These are phyloP conservation scores for Blastobotrys ciferrii DNA, from an alignment of 1,139 yeast species.

Conservation along the genomic window DNA sequence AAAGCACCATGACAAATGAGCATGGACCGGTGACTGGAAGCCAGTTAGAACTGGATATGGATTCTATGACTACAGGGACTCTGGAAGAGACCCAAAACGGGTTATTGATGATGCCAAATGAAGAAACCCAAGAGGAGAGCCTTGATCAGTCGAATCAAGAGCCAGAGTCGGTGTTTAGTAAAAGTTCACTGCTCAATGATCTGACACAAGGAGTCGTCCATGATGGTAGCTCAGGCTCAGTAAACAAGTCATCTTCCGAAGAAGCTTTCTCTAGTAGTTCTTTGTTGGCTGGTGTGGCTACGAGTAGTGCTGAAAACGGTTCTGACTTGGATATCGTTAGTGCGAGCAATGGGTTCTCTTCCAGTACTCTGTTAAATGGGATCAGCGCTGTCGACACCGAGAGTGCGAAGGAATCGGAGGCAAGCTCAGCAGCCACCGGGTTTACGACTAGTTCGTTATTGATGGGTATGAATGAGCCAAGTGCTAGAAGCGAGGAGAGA, in stretches of 20 bases:
- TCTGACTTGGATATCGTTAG: neutral
- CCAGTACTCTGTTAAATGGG: neutral
- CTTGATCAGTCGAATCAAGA: neutral
- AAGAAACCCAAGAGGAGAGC: neutral
- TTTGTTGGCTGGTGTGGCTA: neutral
- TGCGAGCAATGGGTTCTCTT: neutral
- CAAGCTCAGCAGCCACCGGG: neutral
- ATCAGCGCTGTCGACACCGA: neutral
- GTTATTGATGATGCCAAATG: neutral
- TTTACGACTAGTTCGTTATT: neutral
- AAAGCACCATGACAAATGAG: neutral
- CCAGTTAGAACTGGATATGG: neutral
- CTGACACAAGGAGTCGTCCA: neutral
- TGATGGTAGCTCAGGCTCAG: neutral
- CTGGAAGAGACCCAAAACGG: neutral
- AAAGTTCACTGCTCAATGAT: neutral
- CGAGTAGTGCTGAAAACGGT: neutral
- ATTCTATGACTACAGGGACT: neutral
- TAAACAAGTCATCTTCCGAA: neutral
- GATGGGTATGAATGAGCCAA: neutral
- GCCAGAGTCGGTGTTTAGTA: neutral
- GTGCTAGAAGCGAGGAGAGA: neutral
- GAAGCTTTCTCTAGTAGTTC: neutral
- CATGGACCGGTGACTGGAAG: neutral
- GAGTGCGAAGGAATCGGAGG: neutral